A percentile compares a stretch with the other conserved stretches of the same genome.
These are phyloP conservation scores for Cercophora sp. DNA, from an alignment of 495 filamentous ascomycete genomes.

Conservation along the genomic window DNA sequence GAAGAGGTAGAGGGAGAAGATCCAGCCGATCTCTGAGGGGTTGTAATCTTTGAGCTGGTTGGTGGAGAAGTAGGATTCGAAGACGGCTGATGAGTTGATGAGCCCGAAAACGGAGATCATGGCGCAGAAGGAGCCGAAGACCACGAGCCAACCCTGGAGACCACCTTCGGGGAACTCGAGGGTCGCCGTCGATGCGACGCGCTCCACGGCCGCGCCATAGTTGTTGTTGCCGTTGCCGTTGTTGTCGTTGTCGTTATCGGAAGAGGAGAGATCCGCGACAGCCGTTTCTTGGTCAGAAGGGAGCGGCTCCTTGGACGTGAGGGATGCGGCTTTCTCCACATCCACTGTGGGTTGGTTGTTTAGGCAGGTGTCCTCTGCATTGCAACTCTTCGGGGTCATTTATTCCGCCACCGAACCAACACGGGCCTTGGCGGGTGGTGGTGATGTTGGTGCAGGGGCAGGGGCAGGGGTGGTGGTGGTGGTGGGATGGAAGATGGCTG, in stretches of 20 bases:
- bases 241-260: too few species aligned
- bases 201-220: constrained; percentile 5
- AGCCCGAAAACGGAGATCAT: constrained; percentile 64
- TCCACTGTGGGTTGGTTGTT: constrained; percentile 31
- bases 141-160: constrained; percentile 56
- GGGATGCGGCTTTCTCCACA: neutral
- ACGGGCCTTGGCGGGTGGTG: too few species aligned
- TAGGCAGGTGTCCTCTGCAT: constrained; percentile 44
- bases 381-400: neutral
- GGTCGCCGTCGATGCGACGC: constrained; percentile 13
- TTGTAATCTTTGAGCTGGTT: constrained; percentile 55
- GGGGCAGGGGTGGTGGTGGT: too few species aligned
- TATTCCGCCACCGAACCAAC: too few species aligned
- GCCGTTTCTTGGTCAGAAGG: too few species aligned
- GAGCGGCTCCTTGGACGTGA: constrained; percentile 1
- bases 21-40: constrained; percentile 60
- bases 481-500: neutral
- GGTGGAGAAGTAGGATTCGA: constrained; percentile 59
- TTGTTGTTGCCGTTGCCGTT: constrained; percentile 3
- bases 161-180: constrained; percentile 58
- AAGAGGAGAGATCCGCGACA: too few species aligned
- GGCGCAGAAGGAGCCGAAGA: constrained; percentile 56
- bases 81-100: constrained; percentile 58
- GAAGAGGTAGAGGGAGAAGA: constrained; percentile 59
- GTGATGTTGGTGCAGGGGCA: too few species aligned